phyloP scores from a whole-genome alignment of 1,284 basidiomycete genomes.

The Blastosporella zonata region DNA sequence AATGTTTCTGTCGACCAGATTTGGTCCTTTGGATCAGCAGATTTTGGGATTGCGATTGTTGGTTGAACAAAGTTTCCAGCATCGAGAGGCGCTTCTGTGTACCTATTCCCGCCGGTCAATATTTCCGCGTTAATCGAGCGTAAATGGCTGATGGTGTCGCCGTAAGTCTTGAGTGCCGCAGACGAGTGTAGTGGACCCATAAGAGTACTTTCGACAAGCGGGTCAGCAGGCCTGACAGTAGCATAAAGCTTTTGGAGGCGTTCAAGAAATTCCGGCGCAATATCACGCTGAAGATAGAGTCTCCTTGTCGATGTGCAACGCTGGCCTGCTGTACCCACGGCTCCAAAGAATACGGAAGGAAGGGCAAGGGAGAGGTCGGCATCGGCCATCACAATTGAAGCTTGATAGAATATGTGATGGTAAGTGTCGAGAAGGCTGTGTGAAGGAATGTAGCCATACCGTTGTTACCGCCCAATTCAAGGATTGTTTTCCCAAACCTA shows the following conservation, averaged over 20 bases:
- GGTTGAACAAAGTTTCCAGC: conserved; percentile 88
- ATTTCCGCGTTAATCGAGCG: conserved; percentile 72
- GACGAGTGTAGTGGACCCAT: conserved; percentile 85
- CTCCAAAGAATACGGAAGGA: conserved; percentile 89
- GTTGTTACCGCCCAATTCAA: conserved; percentile 97
- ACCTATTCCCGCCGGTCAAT: conserved; percentile 63
- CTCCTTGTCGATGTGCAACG: conserved; percentile 92
- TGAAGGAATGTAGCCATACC: conserved; percentile 39
- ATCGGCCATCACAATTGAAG: conserved; percentile 89
- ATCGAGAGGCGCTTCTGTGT: conserved; percentile 46
- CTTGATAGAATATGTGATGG: conserved; percentile 31
- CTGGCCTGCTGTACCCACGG: conserved; percentile 93
- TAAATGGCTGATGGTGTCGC: conserved; percentile 62
- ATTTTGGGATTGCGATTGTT: conserved; percentile 73
- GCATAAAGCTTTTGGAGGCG: conserved; percentile 73
- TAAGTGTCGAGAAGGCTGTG: conserved; percentile 17
- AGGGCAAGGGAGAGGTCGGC: conserved; percentile 89
- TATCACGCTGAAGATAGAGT: conserved; percentile 80
- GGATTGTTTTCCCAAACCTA: conserved; percentile 79
- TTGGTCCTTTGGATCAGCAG: conserved; percentile 45
- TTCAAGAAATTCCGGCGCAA: conserved; percentile 75
- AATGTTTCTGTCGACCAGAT: conserved; percentile 86
- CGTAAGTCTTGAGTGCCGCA: conserved; percentile 66
- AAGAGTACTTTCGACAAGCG: conserved; percentile 69
- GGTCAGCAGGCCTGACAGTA: conserved; percentile 75